Conservation (phyloP, 768 basidiomycete genomes). For the Lentinula boryana region DNA sequence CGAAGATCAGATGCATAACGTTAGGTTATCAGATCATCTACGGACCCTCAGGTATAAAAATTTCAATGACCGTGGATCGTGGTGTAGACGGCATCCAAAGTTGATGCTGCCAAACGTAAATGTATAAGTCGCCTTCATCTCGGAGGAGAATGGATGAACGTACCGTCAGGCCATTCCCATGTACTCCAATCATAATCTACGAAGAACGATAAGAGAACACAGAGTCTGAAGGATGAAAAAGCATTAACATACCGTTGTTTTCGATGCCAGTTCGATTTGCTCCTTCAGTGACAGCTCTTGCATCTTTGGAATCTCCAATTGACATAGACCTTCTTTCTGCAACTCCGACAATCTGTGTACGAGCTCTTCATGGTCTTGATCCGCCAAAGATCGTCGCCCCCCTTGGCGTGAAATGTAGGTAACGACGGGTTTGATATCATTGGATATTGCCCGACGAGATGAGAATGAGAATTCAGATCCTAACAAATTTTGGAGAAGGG, state of each 20-base stretch:
- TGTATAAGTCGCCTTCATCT: neutral
- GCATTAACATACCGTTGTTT: constrained; percentile 44
- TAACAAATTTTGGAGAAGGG: constrained; percentile 19
- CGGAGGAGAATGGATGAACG: constrained; percentile 2
- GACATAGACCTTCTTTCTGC: constrained; percentile 43
- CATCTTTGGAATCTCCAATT: constrained; percentile 35
- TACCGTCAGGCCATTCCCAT: constrained; percentile 65
- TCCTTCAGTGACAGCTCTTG: constrained; percentile 48
- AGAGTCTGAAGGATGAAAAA: neutral
- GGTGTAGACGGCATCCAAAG: constrained; percentile 65
- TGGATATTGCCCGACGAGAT: constrained; percentile 8
- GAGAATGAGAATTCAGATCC: constrained; percentile 23
- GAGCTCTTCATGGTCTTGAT: constrained; percentile 43
- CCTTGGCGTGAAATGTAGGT: constrained; percentile 62
- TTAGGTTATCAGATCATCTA: neutral
- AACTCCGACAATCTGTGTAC: constrained; percentile 42
- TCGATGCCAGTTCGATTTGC: constrained; percentile 53
- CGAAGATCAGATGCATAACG: neutral
- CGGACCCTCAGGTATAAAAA: constrained; percentile 54
- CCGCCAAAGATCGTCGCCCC: constrained; percentile 30
- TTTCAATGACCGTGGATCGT: constrained; percentile 63
- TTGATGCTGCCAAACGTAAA: constrained; percentile 31
- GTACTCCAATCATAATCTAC: constrained; percentile 55
- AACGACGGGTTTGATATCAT: constrained; percentile 21
- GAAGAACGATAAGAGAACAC: neutral